These are phyloP conservation scores for Ogataea kodamae DNA, from an alignment of 805 yeast species.

Conservation along the genomic window DNA sequence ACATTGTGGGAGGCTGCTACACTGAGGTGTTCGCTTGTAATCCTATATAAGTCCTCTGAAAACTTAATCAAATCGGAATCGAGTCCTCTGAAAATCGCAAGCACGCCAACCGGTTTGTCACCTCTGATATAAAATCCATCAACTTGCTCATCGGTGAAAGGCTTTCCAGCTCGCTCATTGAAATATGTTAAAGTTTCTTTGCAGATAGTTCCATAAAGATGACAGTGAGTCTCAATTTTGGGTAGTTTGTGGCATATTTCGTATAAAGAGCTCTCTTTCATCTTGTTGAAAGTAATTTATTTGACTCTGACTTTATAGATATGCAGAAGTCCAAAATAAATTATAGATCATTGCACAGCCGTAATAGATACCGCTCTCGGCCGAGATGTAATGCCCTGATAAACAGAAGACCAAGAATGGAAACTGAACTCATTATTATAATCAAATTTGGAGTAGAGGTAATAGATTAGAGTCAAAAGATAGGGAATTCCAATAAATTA, in stretches of 20 bases:
- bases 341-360: slow-evolving; percentile 5
- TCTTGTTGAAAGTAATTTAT: neutral
- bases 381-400: slow-evolving; percentile 1
- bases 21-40: slow-evolving; percentile 27
- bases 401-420: neutral
- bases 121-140: slow-evolving; percentile 30
- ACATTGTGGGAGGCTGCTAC: slow-evolving; percentile 26
- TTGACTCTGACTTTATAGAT: neutral
- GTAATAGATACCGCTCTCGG: slow-evolving; percentile 5
- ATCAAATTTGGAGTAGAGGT: neutral
- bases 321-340: neutral
- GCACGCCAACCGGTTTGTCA: slow-evolving; percentile 32
- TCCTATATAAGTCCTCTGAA: slow-evolving; percentile 27
- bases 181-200: slow-evolving; percentile 25
- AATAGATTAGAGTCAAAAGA: too few species aligned
- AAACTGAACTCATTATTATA: neutral
- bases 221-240: slow-evolving; percentile 33
- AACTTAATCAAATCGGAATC: slow-evolving; percentile 25
- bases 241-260: slow-evolving; percentile 29
- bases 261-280: slow-evolving; percentile 1
- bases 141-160: slow-evolving; percentile 26
- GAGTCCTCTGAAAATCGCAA: slow-evolving; percentile 29
- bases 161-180: slow-evolving; percentile 23
- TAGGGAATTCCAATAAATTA: too few species aligned
- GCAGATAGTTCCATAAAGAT: slow-evolving; percentile 30